These are phyloP conservation scores for Saccharum hybrid DNA, from an alignment of 202 grass and related monocot genomes.

Conservation along the genomic window DNA sequence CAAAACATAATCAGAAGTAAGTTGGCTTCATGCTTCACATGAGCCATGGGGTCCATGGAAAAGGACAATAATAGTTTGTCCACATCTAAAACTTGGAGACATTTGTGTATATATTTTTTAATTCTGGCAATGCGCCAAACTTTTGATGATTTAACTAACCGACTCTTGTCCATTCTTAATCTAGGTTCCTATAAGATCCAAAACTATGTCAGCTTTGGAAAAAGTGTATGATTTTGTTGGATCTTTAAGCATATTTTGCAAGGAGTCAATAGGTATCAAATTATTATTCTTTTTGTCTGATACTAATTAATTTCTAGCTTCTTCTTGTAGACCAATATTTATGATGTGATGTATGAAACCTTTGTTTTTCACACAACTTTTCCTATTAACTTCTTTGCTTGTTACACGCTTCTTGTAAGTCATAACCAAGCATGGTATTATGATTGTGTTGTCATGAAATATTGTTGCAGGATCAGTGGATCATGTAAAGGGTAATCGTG, in stretches of 20 bases:
- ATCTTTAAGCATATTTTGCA: neutral
- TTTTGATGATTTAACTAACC: slow-evolving; percentile 11
- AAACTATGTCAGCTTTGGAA: slow-evolving; percentile 56
- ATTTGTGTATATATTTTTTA: slow-evolving; percentile 12
- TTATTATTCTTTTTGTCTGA: too few relatives aligned
- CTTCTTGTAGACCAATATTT: too few relatives aligned
- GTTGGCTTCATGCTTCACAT: neutral
- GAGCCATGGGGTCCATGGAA: neutral
- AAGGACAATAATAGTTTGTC: slow-evolving; percentile 30
- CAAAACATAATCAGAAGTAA: slow-evolving; percentile 15
- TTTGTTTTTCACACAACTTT: too few relatives aligned
- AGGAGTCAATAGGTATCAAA: too few relatives aligned
- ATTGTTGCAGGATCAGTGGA: too few relatives aligned
- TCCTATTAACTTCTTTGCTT: too few relatives aligned
- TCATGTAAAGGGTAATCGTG: too few relatives aligned
- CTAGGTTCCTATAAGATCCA: slow-evolving; percentile 59
- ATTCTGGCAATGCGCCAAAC: neutral
- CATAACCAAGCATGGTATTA: too few relatives aligned
- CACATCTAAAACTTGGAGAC: slow-evolving; percentile 11
- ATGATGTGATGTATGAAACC: too few relatives aligned
- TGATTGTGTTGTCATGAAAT: too few relatives aligned
- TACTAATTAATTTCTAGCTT: too few relatives aligned
- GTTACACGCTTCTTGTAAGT: too few relatives aligned
- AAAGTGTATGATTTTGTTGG: slow-evolving; percentile 65
- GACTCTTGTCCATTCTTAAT: slow-evolving; percentile 1